Base-by-base conservation (phyloP, 805 yeast species). In the Hanseniaspora singularis region DNA sequence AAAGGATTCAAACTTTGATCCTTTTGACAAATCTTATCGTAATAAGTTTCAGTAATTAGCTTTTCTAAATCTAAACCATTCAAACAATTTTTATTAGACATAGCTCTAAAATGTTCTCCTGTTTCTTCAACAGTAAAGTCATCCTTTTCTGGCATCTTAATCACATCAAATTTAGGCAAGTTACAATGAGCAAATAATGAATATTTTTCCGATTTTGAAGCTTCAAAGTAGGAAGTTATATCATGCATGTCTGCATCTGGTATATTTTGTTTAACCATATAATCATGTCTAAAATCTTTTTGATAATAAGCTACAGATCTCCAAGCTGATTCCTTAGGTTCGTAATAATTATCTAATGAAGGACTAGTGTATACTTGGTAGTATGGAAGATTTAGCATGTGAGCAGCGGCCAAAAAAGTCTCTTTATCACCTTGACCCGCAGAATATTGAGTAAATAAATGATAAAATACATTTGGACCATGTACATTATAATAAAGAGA, bases 341-440 rank as follows among this genome's bases (percentile, higher is more conserved):
- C 50, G 45, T 53, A 53, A 53, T 65, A 60, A 9, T 74, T 73
- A 40, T 65, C 59, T 3, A 69, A 59, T 4, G 57, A 56, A 0
- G 68, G 64, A 18, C 58, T 57, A 1, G 61, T 52, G 47, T 61
- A 62, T 3, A 72, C 69, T 58, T 77, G 85, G 58, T 69, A 71
- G 59, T 65, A 75, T 1, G 71, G 66, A 39, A 66, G 61, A 0
- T 58, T 52, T 54, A 71, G 54, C 0, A 65, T 79, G 31, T 68
- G 66, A 1, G 83, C 79, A 0, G 84, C 84, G 1, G 80, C 72
- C 19, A 75, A 72, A 56, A 81, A 80, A 0, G 88, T 79, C 53
- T 81, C 89, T 56, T 81, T 81, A 57, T 81, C 89, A 46, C 88
- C 88, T 59, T 81, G 81, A 15, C 89, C 89, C 2, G 85, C 83